These are phyloP conservation scores for Nyssa sinensis DNA, from an alignment of 148 eudicot genomes.

Conservation along the genomic window DNA sequence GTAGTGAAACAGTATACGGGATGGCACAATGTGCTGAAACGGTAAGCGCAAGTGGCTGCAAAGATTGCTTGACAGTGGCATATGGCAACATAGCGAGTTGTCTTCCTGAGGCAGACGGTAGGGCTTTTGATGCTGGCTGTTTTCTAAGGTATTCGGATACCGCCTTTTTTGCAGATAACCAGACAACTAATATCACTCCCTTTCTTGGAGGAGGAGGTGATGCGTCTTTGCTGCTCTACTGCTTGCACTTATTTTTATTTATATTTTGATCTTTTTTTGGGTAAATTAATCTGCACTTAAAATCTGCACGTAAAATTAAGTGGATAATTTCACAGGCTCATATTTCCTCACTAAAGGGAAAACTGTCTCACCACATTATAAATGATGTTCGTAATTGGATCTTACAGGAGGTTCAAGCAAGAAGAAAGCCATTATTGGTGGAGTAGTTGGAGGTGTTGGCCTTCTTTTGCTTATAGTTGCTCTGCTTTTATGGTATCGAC, in stretches of 20 bases:
- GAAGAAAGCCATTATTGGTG: slow-evolving; percentile 35
- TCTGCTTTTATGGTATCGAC: slow-evolving; percentile 19
- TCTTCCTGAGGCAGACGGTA: slow-evolving; percentile 34
- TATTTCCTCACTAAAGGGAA: not conserved
- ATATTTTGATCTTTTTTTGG: no score
- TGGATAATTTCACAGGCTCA: no score
- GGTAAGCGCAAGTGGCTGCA: slow-evolving; percentile 26
- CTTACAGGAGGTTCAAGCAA: slow-evolving; percentile 29
- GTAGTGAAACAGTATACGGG: slow-evolving; percentile 26
- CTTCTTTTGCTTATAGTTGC: slow-evolving; percentile 30
- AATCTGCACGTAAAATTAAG: no score
- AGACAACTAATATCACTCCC: slow-evolving; percentile 31
- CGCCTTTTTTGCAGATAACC: slow-evolving; percentile 40
- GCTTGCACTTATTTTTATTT: no score
- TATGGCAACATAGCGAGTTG: slow-evolving; percentile 32
- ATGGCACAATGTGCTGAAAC: slow-evolving; percentile 47
- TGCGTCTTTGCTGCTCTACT: not conserved
- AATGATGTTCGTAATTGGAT: not conserved
- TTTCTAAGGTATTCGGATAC: slow-evolving; percentile 35
- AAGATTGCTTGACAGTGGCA: slow-evolving; percentile 39
- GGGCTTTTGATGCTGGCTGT: slow-evolving; percentile 41
- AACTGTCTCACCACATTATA: not conserved
- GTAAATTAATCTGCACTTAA: no score
- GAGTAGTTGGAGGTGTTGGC: slow-evolving; percentile 37
- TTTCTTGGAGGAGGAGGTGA: slow-evolving; percentile 37